Conservation (phyloP, 106 monocot species). For the Apostasia ramifera region DNA sequence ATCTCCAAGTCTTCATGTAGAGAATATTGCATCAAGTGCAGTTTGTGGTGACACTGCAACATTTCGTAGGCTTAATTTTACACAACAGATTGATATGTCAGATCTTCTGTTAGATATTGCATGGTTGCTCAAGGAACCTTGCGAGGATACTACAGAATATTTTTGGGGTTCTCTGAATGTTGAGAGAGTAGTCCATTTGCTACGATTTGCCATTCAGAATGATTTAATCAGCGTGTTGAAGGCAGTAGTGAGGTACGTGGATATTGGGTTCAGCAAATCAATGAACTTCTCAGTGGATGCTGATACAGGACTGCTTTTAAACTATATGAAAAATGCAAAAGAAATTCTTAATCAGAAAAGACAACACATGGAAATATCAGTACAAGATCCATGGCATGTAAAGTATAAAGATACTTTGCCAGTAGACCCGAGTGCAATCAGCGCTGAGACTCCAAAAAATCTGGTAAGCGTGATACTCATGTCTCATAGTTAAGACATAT, state of each 20-base stretch:
- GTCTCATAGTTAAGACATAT: neutral
- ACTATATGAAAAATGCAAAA: slow-evolving; percentile 32
- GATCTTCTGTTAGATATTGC: slow-evolving; percentile 74
- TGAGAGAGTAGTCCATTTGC: slow-evolving; percentile 49
- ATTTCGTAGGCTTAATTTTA: slow-evolving; percentile 14
- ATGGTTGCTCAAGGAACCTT: slow-evolving; percentile 59
- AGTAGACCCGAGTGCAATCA: neutral
- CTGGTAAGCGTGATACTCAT: slow-evolving; percentile 16
- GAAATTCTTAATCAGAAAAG: slow-evolving; percentile 20
- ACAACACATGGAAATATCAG: slow-evolving; percentile 3
- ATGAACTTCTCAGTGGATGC: slow-evolving; percentile 13
- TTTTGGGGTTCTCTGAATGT: slow-evolving; percentile 32
- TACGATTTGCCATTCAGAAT: slow-evolving; percentile 33
- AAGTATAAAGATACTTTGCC: neutral
- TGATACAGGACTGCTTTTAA: slow-evolving; percentile 24
- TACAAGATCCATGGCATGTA: slow-evolving; percentile 6
- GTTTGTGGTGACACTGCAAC: slow-evolving; percentile 6
- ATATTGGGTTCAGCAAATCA: slow-evolving; percentile 18
- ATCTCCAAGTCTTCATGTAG: neutral
- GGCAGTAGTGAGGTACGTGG: slow-evolving; percentile 28
- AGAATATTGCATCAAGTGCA: slow-evolving; percentile 3
- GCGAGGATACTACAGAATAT: slow-evolving; percentile 5
- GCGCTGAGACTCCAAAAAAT: neutral
- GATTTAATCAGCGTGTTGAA: slow-evolving; percentile 35
- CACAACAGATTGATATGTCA: slow-evolving; percentile 35